Conservation (phyloP, 495 filamentous ascomycete species). For the Tuber indicum region DNA sequence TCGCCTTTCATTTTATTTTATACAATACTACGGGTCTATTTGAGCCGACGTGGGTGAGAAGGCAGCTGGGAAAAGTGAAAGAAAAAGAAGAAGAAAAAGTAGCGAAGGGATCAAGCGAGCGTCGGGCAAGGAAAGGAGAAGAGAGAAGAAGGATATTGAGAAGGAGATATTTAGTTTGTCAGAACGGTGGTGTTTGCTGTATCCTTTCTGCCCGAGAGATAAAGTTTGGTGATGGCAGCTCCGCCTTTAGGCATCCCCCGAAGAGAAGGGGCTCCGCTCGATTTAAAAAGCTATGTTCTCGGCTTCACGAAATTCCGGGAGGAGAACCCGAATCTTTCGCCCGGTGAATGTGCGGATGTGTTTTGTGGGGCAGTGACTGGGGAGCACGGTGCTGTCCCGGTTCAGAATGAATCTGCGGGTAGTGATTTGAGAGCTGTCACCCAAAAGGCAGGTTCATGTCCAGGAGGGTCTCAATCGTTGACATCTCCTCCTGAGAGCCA, state of each 20-base stretch:
- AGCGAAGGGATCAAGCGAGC: not conserved
- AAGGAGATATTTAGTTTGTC: not conserved
- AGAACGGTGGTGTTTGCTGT: not conserved
- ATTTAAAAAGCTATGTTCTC: slow-evolving; percentile 11
- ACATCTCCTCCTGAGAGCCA: not conserved
- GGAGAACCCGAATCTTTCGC: slow-evolving; percentile 19
- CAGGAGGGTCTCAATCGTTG: not conserved
- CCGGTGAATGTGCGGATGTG: slow-evolving; percentile 19
- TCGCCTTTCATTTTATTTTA: not conserved
- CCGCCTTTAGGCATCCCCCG: slow-evolving; percentile 11
- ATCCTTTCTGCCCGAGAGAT: not conserved
- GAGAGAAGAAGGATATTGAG: not conserved
- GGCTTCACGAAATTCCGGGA: slow-evolving; percentile 21
- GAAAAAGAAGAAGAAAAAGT: not conserved
- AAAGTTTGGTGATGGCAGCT: slow-evolving; percentile 24
- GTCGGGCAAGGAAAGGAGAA: not conserved
- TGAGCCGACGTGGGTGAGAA: not conserved
- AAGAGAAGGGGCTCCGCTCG: not conserved
- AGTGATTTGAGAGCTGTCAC: not conserved
- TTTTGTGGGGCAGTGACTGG: slow-evolving; percentile 8
- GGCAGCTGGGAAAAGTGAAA: not conserved
- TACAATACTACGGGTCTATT: not conserved
- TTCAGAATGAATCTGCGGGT: not conserved
- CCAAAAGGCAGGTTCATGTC: not conserved
- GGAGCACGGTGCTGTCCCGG: not conserved